These are phyloP conservation scores for Apiotrichum porosum DNA, from an alignment of 1,284 basidiomycete genomes.

Conservation along the genomic window DNA sequence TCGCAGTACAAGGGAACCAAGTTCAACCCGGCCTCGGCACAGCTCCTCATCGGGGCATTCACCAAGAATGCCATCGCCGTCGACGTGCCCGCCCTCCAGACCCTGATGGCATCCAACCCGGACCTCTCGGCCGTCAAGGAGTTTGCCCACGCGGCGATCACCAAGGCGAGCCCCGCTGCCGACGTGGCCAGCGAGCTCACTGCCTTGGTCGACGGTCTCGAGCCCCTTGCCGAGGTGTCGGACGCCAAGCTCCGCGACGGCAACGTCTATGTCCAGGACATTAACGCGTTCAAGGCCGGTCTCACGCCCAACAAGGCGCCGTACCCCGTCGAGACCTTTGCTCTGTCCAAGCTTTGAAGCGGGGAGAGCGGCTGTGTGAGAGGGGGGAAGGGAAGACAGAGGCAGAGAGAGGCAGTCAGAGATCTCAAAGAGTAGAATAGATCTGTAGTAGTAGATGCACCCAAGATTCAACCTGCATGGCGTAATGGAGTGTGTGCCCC, in stretches of 20 bases:
- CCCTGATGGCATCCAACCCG: conserved; percentile 54
- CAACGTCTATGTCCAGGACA: conserved; percentile 63
- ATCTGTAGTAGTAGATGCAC: not conserved
- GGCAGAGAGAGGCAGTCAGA: not conserved
- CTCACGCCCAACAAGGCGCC: conserved; percentile 52
- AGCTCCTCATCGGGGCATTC: conserved; percentile 60
- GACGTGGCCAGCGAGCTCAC: conserved; percentile 56
- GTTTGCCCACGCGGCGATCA: conserved; percentile 58
- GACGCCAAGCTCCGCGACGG: conserved; percentile 54
- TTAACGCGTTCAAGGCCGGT: conserved; percentile 64
- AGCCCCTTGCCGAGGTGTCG: conserved; percentile 52
- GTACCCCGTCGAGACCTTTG: conserved; percentile 48
- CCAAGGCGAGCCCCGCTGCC: conserved; percentile 25
- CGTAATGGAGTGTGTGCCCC: too few species aligned
- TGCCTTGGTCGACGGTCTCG: conserved; percentile 54
- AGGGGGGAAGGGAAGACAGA: not conserved
- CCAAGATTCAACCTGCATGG: too few species aligned
- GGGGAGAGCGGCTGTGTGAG: too few species aligned
- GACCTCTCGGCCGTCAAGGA: conserved; percentile 53
- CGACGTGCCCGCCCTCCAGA: conserved; percentile 51
- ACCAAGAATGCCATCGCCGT: conserved; percentile 55
- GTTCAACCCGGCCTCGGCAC: conserved; percentile 63
- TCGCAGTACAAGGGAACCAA: conserved; percentile 55
- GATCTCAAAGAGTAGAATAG: not conserved
- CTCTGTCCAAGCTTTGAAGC: conserved; percentile 27